Evolutionary conservation across 1,284 basidiomycete genomes (phyloP).

Genomic region (Apiotrichum gamsii): DNA sequence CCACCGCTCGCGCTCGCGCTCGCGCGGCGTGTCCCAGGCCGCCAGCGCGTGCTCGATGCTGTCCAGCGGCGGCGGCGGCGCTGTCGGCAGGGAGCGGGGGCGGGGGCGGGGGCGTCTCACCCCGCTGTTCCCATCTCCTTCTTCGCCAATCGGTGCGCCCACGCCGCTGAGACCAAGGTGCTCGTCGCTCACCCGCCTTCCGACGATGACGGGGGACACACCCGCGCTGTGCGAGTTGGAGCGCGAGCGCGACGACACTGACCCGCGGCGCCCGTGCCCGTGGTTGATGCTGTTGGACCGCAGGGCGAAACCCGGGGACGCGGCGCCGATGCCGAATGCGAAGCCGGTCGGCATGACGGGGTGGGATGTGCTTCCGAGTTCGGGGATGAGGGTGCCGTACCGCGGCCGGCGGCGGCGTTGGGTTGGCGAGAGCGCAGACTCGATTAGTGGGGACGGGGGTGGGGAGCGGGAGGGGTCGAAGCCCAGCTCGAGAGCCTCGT

Average conservation of each 20-base stretch:
- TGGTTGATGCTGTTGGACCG: constrained; percentile 26
- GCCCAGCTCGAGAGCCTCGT: constrained; percentile 8
- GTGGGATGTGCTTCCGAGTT: constrained; percentile 30
- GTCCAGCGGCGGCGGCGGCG: background rate
- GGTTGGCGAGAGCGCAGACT: constrained; percentile 21
- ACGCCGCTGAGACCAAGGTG: background rate
- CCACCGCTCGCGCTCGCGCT: background rate
- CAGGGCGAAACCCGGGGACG: constrained; percentile 47
- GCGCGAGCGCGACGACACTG: background rate
- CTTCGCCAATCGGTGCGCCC: too few species aligned
- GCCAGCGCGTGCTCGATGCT: constrained; percentile 2
- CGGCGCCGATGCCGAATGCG: constrained; percentile 46
- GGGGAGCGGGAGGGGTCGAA: constrained; percentile 4
- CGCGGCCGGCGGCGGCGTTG: constrained; percentile 18
- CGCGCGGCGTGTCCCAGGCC: background rate
- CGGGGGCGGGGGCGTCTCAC: background rate
- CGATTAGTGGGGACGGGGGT: background rate
- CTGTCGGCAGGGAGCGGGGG: background rate
- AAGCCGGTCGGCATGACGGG: constrained; percentile 36
- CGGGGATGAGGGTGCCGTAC: constrained; percentile 45
- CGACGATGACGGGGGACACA: background rate
- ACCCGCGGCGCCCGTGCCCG: background rate
- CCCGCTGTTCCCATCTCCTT: too few species aligned
- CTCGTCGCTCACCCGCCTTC: background rate
- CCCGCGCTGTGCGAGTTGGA: background rate